Conservation (phyloP, 441 rosid species). For the Erodium moschatum region DNA sequence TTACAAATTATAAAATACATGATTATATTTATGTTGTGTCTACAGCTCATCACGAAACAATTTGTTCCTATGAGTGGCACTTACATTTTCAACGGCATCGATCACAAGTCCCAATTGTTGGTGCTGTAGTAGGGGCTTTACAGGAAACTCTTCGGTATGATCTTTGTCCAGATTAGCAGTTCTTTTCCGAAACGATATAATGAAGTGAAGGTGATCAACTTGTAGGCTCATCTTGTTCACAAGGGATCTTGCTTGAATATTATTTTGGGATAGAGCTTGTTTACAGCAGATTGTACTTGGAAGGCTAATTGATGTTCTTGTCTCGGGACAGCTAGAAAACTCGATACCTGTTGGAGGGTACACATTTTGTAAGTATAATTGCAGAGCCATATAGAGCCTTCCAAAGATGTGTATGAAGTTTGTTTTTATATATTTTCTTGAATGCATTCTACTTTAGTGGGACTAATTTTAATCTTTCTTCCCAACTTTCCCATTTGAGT, state of each 20-base stretch:
- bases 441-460: not conserved
- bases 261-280: not conserved
- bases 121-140: constrained; percentile 30
- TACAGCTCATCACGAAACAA: constrained; percentile 81
- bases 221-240: not conserved
- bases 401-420: too few species aligned
- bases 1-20: not conserved
- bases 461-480: too few species aligned
- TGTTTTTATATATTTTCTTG: not conserved
- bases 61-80: constrained; percentile 89
- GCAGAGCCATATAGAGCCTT: not conserved
- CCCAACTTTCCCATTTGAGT: not conserved
- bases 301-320: not conserved
- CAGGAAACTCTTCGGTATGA: constrained; percentile 11
- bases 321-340: not conserved
- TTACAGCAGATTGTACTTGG: not conserved
- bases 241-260: not conserved
- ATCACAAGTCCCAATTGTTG: constrained; percentile 76
- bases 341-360: not conserved
- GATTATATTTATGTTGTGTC: not conserved
- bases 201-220: constrained; percentile 3
- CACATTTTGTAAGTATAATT: not conserved
- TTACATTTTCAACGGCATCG: constrained; percentile 75
- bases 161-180: not conserved
- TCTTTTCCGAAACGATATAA: not conserved